phyloP scores from a whole-genome alignment of 441 rosid species.

The Brassica balearica region DNA sequence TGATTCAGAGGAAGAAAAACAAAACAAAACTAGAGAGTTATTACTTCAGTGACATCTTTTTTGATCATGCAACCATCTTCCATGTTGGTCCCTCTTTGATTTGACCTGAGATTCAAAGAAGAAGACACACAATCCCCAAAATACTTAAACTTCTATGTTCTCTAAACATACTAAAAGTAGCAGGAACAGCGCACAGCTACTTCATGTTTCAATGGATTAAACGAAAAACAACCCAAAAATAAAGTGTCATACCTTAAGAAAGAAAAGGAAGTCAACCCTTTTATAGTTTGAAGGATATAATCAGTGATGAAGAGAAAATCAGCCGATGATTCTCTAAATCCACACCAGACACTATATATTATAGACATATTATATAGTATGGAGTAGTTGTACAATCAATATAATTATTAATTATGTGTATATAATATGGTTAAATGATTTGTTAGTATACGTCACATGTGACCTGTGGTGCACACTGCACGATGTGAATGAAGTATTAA shows the following conservation, averaged over 20 bases:
- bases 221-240: background rate
- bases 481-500: conserved; percentile 6
- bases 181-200: background rate
- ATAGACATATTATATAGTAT: conserved; percentile 14
- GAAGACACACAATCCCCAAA: background rate
- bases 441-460: background rate
- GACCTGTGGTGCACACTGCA: background rate
- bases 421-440: background rate
- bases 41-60: conserved; percentile 72
- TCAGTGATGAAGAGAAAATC: conserved; percentile 22
- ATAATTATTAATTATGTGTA: conserved; percentile 7
- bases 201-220: background rate
- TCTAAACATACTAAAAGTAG: background rate
- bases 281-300: background rate
- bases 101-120: background rate
- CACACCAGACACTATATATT: background rate
- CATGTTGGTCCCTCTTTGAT: conserved; percentile 44
- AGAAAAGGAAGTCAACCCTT: too few species aligned
- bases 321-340: conserved; percentile 29
- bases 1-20: background rate
- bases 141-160: background rate
- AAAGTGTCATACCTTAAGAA: background rate
- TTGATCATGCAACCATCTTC: conserved; percentile 58
- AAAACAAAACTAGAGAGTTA: background rate
- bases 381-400: conserved; percentile 15